Base-by-base conservation (phyloP, 2,329 filamentous ascomycete species). In the Neofusicoccum cordaticola region DNA sequence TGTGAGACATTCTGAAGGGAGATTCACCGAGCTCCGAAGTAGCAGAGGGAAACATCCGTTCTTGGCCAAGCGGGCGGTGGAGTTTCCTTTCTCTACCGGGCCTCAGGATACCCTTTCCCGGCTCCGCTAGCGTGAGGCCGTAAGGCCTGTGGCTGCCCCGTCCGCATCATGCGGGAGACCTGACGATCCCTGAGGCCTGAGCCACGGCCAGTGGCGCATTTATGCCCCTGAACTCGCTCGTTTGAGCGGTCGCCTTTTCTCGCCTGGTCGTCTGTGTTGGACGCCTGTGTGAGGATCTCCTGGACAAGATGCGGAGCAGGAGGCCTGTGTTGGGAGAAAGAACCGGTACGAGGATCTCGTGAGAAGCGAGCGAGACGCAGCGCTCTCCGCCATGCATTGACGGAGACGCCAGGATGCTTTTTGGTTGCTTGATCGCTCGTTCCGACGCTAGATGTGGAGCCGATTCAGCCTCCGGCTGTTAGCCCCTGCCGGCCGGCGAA, bases 1-100 rank as follows among this genome's bases (percentile, higher is more conserved):
- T 44, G 19, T 58, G 53, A 58, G 53, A 58, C 53, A 58, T 58
- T 12, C 17, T 58, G 53, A 58, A 44, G 53, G 39, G 39, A 27
- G 17, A 45, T 19, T 39, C 53, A 58, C 53, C 53, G 53, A 58
- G 53, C 39, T 58, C 53, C 53, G 53, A 56, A 17, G 35, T 39
- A 15, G 17, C 22, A 19, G n/a, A 22, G 53, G 39, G 22, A 34
- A 35, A 15, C 39, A 13, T 44, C 39, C 53, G 39, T 17, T 22
- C 39, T 45, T 31, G 12, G 41, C 41, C 39, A 58, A 39, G 22
- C 44, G 53, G 34, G 53, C 53, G 53, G 53, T 44, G 39, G 39
- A 58, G 12, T 45, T 42, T 9, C 41, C 39, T 44, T 27, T 42
- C 53, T 42, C 39, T 27, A 58, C 41, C 44, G 44, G 19, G 53